Evolutionary conservation across 1,284 basidiomycete species (phyloP).

Genomic region (Sphagnurus paluster): DNA sequence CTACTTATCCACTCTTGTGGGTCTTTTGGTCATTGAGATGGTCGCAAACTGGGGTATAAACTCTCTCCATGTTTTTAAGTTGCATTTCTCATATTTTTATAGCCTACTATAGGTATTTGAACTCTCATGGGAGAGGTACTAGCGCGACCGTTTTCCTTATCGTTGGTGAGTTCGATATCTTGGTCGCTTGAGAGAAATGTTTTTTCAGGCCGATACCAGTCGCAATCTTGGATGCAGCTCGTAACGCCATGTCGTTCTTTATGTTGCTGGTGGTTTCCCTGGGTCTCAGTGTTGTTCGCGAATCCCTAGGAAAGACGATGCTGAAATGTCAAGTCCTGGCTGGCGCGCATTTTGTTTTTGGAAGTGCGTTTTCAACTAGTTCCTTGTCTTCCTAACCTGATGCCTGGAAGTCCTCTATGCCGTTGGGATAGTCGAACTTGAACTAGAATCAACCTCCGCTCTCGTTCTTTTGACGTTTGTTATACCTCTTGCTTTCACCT

Average conservation of each 20-base stretch:
- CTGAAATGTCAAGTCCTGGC: conserved; percentile 76
- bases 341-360: conserved; percentile 89
- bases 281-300: conserved; percentile 82
- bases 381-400: conserved; percentile 8
- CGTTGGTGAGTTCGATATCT: conserved; percentile 54
- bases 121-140: conserved; percentile 79
- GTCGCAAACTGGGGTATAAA: conserved; percentile 78
- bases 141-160: conserved; percentile 83
- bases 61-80: conserved; percentile 1
- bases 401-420: conserved; percentile 75
- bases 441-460: conserved; percentile 85
- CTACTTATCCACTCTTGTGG: conserved; percentile 91
- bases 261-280: conserved; percentile 90
- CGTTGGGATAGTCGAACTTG: conserved; percentile 89
- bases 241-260: conserved; percentile 95
- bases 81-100: conserved; percentile 11
- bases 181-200: not conserved
- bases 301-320: conserved; percentile 80
- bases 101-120: conserved; percentile 89
- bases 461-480: conserved; percentile 82
- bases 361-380: conserved; percentile 54
- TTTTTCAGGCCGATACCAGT: conserved; percentile 42
- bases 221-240: conserved; percentile 88
- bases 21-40: conserved; percentile 93
- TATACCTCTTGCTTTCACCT: conserved; percentile 90